Evolutionary conservation across 2,329 filamentous ascomycete species (phyloP), one percentile per base, ranked within the genome.

Genomic region (Ascochyta clinopodiicola): DNA sequence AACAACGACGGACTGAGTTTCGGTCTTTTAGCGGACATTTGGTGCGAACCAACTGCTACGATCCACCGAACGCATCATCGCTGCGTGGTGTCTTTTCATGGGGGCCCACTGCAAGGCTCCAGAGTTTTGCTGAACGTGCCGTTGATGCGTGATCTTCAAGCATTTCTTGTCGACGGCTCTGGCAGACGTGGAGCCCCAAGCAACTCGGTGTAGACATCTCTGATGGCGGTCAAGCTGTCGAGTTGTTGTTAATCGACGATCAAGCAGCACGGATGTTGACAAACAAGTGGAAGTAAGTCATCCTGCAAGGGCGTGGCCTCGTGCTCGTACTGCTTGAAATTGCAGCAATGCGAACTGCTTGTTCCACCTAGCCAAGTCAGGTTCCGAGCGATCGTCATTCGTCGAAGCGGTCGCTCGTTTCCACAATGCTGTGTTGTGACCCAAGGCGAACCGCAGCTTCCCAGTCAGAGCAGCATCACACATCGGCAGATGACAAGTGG

Each of bases 11-110:
- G 52, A 46, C 46, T 56, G 46, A 22, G 19, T 22, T 47, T 51
- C 52, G 46, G 46, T 39, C 42, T 45, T 29, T 55, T 57, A 52
- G 54, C 54, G 43, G 48, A 19, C 22, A 39, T 39, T 57, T 48
- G 43, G 44, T 48, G 12, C 35, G 48, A 57, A 48, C 44, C 38
- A 32, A 29, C 34, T 44, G 31, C 32, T 44, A 17, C 29, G 37
- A 51, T 48, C 54, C 43, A 51, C 54, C 54, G 48, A 57, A 57
- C 54, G 34, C 54, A 57, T 52, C 54, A 57, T 52, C 39, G 47
- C 48, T 44, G 47, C 48, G 54, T 57, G 44, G 38, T 57, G 35
- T 44, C 42, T 50, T 47, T 44, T 46, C 22, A 24, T 36, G 21
- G 37, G 15, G 43, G 32, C 36, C 46, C 52, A 56, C 52, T 32